phyloP scores from a whole-genome alignment of 1,139 yeast species.

The Arxiozyma heterogenica region DNA sequence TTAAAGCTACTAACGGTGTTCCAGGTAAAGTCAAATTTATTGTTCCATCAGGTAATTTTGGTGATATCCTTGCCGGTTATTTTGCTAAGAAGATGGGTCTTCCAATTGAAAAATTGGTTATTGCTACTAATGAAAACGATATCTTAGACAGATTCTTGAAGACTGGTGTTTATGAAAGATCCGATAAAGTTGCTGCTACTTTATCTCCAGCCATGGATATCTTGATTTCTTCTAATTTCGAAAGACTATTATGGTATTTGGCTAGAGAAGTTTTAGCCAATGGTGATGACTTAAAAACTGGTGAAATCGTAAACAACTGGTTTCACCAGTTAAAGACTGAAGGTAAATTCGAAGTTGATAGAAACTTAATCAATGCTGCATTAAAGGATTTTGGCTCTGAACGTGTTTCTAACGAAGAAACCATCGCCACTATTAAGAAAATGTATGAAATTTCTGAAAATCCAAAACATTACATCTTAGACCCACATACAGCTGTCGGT shows the following conservation, averaged over 20 bases:
- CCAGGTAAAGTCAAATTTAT: slow-evolving; percentile 61
- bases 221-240: slow-evolving; percentile 87
- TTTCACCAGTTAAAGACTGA: slow-evolving; percentile 66
- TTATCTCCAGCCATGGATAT: slow-evolving; percentile 98
- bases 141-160: slow-evolving; percentile 87
- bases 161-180: slow-evolving; percentile 73
- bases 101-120: slow-evolving; percentile 75
- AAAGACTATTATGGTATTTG: slow-evolving; percentile 90
- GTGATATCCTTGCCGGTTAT: slow-evolving; percentile 94
- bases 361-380: slow-evolving; percentile 57
- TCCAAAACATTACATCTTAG: slow-evolving; percentile 71
- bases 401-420: slow-evolving; percentile 69
- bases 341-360: slow-evolving; percentile 69
- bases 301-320: slow-evolving; percentile 61
- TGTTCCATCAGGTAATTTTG: slow-evolving; percentile 97
- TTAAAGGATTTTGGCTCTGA: slow-evolving; percentile 63
- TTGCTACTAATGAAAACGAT: slow-evolving; percentile 94
- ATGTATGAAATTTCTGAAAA: slow-evolving; percentile 45
- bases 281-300: slow-evolving; percentile 60
- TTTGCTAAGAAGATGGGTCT: slow-evolving; percentile 93
- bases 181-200: slow-evolving; percentile 73
- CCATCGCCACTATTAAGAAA: slow-evolving; percentile 63
- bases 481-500: slow-evolving; percentile 96
- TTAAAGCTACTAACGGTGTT: slow-evolving; percentile 50
- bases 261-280: slow-evolving; percentile 59